Percentiles rank a stretch among this genome's conserved stretches.
Evolutionary conservation across 306 rosid genomes (phyloP).

Genomic region (Cicer cuneatum): DNA sequence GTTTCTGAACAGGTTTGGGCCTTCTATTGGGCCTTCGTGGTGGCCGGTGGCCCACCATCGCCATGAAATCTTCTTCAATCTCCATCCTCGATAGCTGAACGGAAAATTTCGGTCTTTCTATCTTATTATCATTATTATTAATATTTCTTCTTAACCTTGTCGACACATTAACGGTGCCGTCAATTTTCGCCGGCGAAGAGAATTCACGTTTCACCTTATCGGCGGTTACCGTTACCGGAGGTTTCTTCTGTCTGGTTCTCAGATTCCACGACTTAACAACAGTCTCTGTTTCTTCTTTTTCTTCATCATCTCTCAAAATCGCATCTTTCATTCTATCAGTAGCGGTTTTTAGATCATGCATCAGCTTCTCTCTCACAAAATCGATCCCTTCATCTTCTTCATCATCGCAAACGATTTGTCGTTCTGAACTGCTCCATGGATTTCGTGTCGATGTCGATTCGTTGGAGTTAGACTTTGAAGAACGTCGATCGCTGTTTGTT

Average conservation of each 20-base stretch:
- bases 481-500: constrained; percentile 50
- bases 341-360: constrained; percentile 66
- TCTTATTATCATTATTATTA: constrained; percentile 4
- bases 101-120: constrained; percentile 54
- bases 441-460: constrained; percentile 40
- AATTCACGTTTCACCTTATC: background rate
- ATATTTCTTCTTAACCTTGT: constrained; percentile 19
- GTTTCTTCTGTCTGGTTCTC: background rate
- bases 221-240: background rate
- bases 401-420: constrained; percentile 39
- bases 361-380: constrained; percentile 70
- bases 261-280: background rate
- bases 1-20: constrained; percentile 63
- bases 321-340: constrained; percentile 64
- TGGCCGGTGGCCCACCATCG: constrained; percentile 62
- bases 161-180: background rate
- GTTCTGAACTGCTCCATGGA: constrained; percentile 36
- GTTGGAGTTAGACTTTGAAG: constrained; percentile 39
- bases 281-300: background rate
- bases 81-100: constrained; percentile 62
- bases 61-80: constrained; percentile 78
- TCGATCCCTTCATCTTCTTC: constrained; percentile 64
- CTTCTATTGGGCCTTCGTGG: constrained; percentile 74
- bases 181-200: background rate
- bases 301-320: constrained; percentile 45